Percentiles rank a stretch among this genome's conserved stretches.
Conservation (phyloP, 306 rosid species). For the Glycine soja region DNA sequence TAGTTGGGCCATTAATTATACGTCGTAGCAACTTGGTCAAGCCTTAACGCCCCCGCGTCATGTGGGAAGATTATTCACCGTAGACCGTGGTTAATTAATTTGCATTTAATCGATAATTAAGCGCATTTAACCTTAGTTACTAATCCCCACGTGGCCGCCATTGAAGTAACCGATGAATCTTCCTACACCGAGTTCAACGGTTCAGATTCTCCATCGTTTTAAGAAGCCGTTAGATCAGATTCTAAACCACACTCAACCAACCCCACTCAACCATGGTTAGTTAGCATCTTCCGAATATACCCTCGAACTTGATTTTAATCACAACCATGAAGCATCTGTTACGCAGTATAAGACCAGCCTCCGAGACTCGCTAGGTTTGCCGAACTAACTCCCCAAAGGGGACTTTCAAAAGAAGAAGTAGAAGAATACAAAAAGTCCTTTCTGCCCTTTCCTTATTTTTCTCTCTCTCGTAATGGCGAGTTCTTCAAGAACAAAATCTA, state of each 20-base stretch:
- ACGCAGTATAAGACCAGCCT: slow-evolving; percentile 60
- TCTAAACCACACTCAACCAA: neutral
- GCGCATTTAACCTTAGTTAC: neutral
- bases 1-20: slow-evolving; percentile 7
- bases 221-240: neutral
- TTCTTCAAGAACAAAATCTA: slow-evolving; percentile 64
- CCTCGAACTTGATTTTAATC: neutral
- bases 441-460: neutral
- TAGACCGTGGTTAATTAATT: slow-evolving; percentile 1
- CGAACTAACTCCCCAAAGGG: slow-evolving; percentile 74
- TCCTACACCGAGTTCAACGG: neutral
- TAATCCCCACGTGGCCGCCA: neutral
- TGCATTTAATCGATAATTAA: neutral
- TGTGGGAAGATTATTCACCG: neutral
- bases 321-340: slow-evolving; percentile 33
- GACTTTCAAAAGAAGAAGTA: neutral
- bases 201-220: neutral
- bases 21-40: slow-evolving; percentile 17
- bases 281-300: slow-evolving; percentile 27
- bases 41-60: slow-evolving; percentile 20
- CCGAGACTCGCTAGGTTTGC: slow-evolving; percentile 87
- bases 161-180: neutral
- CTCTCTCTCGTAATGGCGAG: slow-evolving; percentile 52
- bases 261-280: slow-evolving; percentile 54
- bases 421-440: neutral